Evolutionary conservation across 139 green algal genomes (phyloP).

Genomic region (Micractinium sp.): DNA sequence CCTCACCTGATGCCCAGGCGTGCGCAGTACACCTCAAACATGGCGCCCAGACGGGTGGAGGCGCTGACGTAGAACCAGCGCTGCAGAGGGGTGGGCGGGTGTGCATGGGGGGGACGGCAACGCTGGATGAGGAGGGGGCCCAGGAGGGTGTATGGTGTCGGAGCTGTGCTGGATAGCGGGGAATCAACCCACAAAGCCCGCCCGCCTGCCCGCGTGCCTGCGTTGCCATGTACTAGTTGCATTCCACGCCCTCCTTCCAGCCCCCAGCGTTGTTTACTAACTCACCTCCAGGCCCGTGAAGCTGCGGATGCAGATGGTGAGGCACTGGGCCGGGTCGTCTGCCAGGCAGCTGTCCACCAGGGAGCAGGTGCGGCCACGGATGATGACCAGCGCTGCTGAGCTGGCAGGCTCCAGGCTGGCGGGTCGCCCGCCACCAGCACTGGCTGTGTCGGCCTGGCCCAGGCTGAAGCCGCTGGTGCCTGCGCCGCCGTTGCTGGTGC

Average conservation of each 20-base stretch:
- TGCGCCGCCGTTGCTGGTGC: neutral
- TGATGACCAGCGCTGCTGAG: neutral
- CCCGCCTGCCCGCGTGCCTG: neutral
- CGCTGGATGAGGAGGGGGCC: too few relatives aligned
- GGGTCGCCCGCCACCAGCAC: neutral
- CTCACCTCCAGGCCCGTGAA: constrained; percentile 32
- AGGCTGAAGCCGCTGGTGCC: neutral
- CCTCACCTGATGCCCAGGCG: constrained; percentile 23
- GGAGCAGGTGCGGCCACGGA: constrained; percentile 10
- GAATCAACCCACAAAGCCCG: neutral
- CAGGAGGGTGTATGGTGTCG: neutral
- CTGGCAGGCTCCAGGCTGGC: neutral
- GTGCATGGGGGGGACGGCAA: too few relatives aligned
- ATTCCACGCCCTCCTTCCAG: too few relatives aligned
- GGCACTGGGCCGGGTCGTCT: neutral
- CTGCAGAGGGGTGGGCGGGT: neutral
- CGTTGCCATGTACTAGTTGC: too few relatives aligned
- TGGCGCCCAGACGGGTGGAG: neutral
- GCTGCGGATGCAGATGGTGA: constrained; percentile 20
- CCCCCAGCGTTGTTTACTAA: too few relatives aligned
- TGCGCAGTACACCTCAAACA: constrained; percentile 34
- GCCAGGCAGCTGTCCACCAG: constrained; percentile 29
- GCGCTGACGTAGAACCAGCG: constrained; percentile 26
- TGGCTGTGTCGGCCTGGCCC: neutral
- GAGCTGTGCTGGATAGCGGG: neutral